Base-by-base conservation (phyloP, 2,329 filamentous ascomycete genomes). In the Epichloe amarillans region DNA sequence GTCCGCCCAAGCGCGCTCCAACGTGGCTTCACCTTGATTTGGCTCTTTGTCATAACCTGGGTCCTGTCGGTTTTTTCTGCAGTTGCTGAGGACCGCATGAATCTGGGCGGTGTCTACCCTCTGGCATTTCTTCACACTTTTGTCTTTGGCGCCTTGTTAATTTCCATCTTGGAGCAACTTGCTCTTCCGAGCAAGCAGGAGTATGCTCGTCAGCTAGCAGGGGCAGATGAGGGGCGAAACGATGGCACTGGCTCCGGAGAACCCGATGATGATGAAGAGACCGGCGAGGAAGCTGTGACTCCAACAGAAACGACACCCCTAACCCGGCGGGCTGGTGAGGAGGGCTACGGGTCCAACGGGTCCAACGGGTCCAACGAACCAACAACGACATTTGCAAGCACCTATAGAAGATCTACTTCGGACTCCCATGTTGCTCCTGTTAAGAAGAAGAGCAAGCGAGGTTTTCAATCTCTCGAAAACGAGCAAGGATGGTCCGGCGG, bases 401-500 rank as follows among this genome's bases (percentile, higher is more conserved):
- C 70, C 2, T 81, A 81, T 55, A 68, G 76, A 41, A 72, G 75
- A 50, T 72, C 76, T 5, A 67, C 72, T 30, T 36, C 52, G 10
- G 54, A 52, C 21, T 64, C 67, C 17, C 21, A 23, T 2, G 64
- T 57, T 57, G 37, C 53, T 21, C 51, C 56, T 4, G 49, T 58
- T 23, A 17, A 53, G 47, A 56, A 49, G 35, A 23, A 56, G 49
- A 56, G 49, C 21, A 52, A 57, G 44, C 55, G 62, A 52, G 52
- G 54, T 55, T 36, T 59, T 53, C 59, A 69, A 50, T 68, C 74
- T 0, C 89, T 83, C 61, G 77, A 78, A 12, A 71, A 79, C 49
- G 93, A 97, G 63, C 93, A 97, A 65, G 70, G 76, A 14, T 98
- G 93, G 93, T 95, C 88, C 48, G 77, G 77, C 4, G 76, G 76